phyloP scores from a whole-genome alignment of 805 yeast species.

The Kazachstania viticola region DNA sequence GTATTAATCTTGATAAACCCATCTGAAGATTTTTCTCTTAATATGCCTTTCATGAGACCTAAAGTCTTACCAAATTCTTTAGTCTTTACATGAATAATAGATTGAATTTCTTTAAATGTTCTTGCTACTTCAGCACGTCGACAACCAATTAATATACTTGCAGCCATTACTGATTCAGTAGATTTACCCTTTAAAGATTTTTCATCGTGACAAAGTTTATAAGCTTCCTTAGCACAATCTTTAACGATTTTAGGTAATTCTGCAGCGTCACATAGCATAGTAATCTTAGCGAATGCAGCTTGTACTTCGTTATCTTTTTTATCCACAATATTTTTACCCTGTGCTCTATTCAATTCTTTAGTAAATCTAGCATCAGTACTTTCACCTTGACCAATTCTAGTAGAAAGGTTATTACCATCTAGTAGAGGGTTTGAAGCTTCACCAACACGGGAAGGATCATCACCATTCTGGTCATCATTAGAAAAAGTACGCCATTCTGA shows the following conservation, averaged over 20 bases:
- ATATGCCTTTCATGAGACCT: constrained; percentile 65
- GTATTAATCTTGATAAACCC: constrained; percentile 30
- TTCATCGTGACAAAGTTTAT: constrained; percentile 82
- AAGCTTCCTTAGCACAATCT: constrained; percentile 95
- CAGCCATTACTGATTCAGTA: constrained; percentile 91
- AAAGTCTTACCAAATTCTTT: constrained; percentile 91
- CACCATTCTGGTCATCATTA: constrained; percentile 95
- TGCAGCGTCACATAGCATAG: constrained; percentile 95
- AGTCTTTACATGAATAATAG: constrained; percentile 83
- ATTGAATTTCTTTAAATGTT: constrained; percentile 92
- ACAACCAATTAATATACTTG: constrained; percentile 89
- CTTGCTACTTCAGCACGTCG: constrained; percentile 88
- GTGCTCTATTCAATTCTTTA: constrained; percentile 85
- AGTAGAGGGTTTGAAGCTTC: constrained; percentile 89
- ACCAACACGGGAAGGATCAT: constrained; percentile 98
- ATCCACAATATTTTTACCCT: constrained; percentile 74
- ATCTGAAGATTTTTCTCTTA: constrained; percentile 34
- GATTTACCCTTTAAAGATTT: constrained; percentile 79
- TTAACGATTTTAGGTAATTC: constrained; percentile 90
- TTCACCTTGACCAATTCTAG: constrained; percentile 80
- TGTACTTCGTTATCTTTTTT: constrained; percentile 79
- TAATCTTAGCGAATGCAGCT: constrained; percentile 79
- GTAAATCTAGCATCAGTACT: constrained; percentile 81
- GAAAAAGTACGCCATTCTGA: constrained; percentile 98
- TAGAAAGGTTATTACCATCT: constrained; percentile 84